Conservation (phyloP, 2,329 filamentous ascomycete genomes). For the Penicillium italicum region DNA sequence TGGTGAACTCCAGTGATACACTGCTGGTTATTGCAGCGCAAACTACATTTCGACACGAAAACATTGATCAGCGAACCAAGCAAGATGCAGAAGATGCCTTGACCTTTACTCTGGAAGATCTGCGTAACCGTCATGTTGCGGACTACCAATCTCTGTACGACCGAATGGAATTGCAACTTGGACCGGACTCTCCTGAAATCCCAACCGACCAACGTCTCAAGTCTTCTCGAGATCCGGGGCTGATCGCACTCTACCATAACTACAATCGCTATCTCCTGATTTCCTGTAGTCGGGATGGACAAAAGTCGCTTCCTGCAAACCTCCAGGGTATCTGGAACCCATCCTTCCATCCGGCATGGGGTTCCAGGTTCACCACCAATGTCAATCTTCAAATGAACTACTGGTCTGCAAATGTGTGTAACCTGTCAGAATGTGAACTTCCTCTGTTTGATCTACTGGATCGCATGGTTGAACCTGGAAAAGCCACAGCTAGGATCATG, state of each 20-base stretch:
- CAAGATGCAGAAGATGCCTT: conserved; percentile 29
- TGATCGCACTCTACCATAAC: conserved; percentile 54
- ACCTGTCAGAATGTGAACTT: conserved; percentile 43
- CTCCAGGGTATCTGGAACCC: conserved; percentile 57
- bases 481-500: conserved; percentile 51
- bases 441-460: conserved; percentile 45
- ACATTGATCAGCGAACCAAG: conserved; percentile 25
- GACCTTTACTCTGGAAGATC: conserved; percentile 16
- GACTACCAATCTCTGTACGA: conserved; percentile 36
- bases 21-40: conserved; percentile 41
- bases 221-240: conserved; percentile 46
- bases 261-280: conserved; percentile 55
- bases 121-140: conserved; percentile 30
- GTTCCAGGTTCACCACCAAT: conserved; percentile 56
- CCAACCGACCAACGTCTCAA: conserved; percentile 32
- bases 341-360: conserved; percentile 49
- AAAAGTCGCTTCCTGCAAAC: conserved; percentile 51
- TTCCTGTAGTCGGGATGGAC: conserved; percentile 49
- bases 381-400: conserved; percentile 63
- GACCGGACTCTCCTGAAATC: conserved; percentile 19
- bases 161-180: conserved; percentile 31
- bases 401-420: conserved; percentile 54
- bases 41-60: conserved; percentile 38
- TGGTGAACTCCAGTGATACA: conserved; percentile 37
- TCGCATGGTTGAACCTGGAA: conserved; percentile 39